Evolutionary conservation across 495 filamentous ascomycete species (phyloP).

Genomic region (Aspergillus leporis): DNA sequence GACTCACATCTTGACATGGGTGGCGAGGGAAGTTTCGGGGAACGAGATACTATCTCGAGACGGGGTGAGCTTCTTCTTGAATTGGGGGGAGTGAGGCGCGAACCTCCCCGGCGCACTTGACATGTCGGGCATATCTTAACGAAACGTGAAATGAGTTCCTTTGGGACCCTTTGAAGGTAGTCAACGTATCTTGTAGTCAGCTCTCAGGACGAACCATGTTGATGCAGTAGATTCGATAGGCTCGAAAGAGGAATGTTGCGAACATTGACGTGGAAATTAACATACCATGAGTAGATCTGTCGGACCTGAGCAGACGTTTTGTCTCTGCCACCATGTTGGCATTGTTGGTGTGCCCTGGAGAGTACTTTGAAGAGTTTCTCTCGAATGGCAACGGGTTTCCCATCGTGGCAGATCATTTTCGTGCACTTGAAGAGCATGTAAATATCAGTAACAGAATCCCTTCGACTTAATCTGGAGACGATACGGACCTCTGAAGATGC

Average conservation of each 20-base stretch:
- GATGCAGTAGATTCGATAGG: neutral
- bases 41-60: conserved; percentile 37
- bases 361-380: conserved; percentile 59
- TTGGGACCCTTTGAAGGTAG: conserved; percentile 49
- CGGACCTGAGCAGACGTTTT: conserved; percentile 60
- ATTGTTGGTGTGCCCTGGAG: conserved; percentile 56
- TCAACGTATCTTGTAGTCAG: neutral
- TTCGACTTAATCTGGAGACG: neutral
- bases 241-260: neutral
- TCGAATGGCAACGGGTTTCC: conserved; percentile 61
- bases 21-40: conserved; percentile 44
- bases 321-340: conserved; percentile 60
- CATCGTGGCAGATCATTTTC: conserved; percentile 57
- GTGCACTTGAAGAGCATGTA: conserved; percentile 25
- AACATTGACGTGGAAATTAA: neutral
- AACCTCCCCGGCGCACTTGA: conserved; percentile 47
- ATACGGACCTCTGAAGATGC: conserved; percentile 37
- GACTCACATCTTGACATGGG: conserved; percentile 41
- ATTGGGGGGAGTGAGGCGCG: conserved; percentile 46
- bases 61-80: conserved; percentile 46
- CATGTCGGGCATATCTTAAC: conserved; percentile 58
- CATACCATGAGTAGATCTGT: conserved; percentile 58
- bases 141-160: conserved; percentile 59
- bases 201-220: neutral
- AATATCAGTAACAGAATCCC: conserved; percentile 17